Evolutionary conservation across 768 basidiomycete genomes (phyloP), one percentile per base, ranked within the genome.

Genomic region (Mycena rosella): DNA sequence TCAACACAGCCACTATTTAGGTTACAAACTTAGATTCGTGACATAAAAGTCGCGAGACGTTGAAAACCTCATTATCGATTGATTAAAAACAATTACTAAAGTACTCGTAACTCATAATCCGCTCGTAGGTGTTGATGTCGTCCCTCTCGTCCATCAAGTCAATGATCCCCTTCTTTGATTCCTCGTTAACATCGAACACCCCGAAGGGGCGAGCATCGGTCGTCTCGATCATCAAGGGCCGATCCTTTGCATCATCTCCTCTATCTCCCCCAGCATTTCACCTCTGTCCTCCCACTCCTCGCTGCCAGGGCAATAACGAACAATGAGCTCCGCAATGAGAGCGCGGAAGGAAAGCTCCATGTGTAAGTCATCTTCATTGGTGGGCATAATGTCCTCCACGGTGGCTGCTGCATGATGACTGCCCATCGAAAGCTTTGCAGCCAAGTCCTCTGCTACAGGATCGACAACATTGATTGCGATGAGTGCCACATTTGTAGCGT

Each of bases 171-270:
- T 75, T 72, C 59, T 77, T 78, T 0, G 78, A 78, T 3, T 78
- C 77, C 61, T 78, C 77, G 55, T 78, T 73, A 6, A 77, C 69
- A 64, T 78, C 73, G 56, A 78, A 74, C 2, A 77, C 73, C 20
- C 77, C 73, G 24, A 79, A 69, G 7, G 75, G 76, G 5, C 68
- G 61, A 8, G 72, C 70, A 52, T 77, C 76, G 4, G 72, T 74
- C 58, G 76, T 74, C 47, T 65, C 36, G 9, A 66, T 42, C 17
- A n/a, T 2, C 20, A 78, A 58, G 7, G 77, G 76, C 10, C 77
- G 51, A 38, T 77, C 74, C 8, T 29, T 22, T 0, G 70, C 68
- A 75, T 72, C 44, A 67, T 38, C 24, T 17, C 22, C 13, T 57
- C 27, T 1, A 67, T 61, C 18, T 49, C 32, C 2, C 64, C 53